A percentile compares a stretch with the other conserved stretches of the same genome.
These are phyloP conservation scores for Chimonanthus salicifolius DNA, from an alignment of 164 flowering plant genomes.

Conservation along the genomic window DNA sequence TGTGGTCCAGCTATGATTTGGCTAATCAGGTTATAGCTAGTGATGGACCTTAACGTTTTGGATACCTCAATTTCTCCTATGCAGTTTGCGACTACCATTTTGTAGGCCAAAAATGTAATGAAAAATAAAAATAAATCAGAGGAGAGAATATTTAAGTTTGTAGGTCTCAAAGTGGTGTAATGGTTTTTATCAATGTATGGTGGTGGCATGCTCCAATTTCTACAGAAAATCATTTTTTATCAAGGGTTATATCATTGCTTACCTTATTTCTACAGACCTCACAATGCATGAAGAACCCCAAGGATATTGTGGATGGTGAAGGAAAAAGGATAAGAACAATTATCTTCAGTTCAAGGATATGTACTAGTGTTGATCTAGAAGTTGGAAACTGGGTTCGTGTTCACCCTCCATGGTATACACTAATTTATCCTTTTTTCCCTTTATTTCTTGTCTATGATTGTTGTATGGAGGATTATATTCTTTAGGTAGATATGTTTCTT, in stretches of 20 bases:
- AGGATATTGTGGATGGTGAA: slow-evolving; percentile 13
- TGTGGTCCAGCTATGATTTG: neutral
- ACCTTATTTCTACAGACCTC: slow-evolving; percentile 27
- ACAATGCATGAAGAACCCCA: slow-evolving; percentile 11
- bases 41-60: neutral
- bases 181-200: neutral
- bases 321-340: slow-evolving; percentile 22
- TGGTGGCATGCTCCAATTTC: neutral
- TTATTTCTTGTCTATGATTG: too few relatives aligned
- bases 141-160: neutral
- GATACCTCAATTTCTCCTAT: neutral
- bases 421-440: neutral
- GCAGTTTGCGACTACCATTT: neutral
- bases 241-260: too few relatives aligned
- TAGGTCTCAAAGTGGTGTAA: neutral
- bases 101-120: too few relatives aligned
- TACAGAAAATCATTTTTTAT: neutral
- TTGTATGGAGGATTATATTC: too few relatives aligned
- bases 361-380: slow-evolving; percentile 65
- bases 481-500: too few relatives aligned
- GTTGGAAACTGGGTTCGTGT: slow-evolving; percentile 55
- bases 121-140: neutral
- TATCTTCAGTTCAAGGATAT: slow-evolving; percentile 57
- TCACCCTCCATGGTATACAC: slow-evolving; percentile 69
- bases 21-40: neutral